phyloP scores from a whole-genome alignment of 176 grass and related monocot species.

The maize (Zea mays) region Zm-B73-REFERENCE-NAM-5.0 NC_050096.1:32129501-32130000 shows the following conservation, averaged over 20 bases:
- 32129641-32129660: slow-evolving; percentile 45
- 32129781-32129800: slow-evolving; percentile 31
- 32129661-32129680: slow-evolving; percentile 52
- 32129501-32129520: slow-evolving; percentile 30
- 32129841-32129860: slow-evolving; percentile 14
- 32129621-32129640: slow-evolving; percentile 38
- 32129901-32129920: slow-evolving; percentile 2
- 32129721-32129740: slow-evolving; percentile 25
- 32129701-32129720: slow-evolving; percentile 11
- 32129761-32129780: background rate
- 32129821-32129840: background rate
- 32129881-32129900: background rate
- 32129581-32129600: background rate
- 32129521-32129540: slow-evolving; percentile 13
- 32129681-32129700: slow-evolving; percentile 46
- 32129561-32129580: slow-evolving; percentile 21
- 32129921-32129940: background rate
- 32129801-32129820: slow-evolving; percentile 25
- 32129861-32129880: slow-evolving; percentile 8
- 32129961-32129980: slow-evolving; percentile 4
- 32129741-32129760: slow-evolving; percentile 33
- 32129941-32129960: background rate
- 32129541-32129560: slow-evolving; percentile 21
- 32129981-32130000: background rate
- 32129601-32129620: background rate